Evolutionary conservation across 1,284 basidiomycete genomes (phyloP).

Genomic region (Pseudozyma thailandica): DNA sequence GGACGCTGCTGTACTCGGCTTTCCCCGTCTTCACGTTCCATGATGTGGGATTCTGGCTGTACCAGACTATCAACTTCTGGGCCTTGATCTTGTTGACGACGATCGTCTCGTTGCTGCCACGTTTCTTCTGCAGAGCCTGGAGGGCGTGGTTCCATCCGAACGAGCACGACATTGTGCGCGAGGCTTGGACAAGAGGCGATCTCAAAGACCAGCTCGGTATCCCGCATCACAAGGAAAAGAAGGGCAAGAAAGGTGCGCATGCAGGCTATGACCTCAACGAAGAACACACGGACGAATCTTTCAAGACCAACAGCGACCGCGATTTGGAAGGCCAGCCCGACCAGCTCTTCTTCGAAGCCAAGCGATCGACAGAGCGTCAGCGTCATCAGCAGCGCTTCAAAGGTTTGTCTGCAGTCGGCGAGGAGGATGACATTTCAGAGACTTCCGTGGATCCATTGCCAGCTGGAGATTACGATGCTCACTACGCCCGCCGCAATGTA

Average conservation of each 20-base stretch:
- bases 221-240: constrained; percentile 34
- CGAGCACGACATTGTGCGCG: constrained; percentile 59
- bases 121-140: constrained; percentile 58
- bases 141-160: constrained; percentile 53
- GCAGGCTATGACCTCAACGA: constrained; percentile 12
- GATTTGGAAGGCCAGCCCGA: constrained; percentile 44
- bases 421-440: constrained; percentile 48
- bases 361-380: constrained; percentile 32
- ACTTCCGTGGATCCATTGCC: constrained; percentile 51
- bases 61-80: constrained; percentile 61
- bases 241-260: constrained; percentile 20
- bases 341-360: constrained; percentile 32
- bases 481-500: constrained; percentile 21
- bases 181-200: constrained; percentile 59
- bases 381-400: constrained; percentile 23
- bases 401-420: constrained; percentile 31
- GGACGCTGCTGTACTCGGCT: constrained; percentile 59
- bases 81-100: constrained; percentile 53
- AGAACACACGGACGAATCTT: constrained; percentile 14
- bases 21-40: constrained; percentile 49
- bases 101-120: constrained; percentile 53
- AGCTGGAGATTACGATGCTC: constrained; percentile 35
- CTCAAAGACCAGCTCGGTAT: constrained; percentile 60
- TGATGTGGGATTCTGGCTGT: constrained; percentile 52
- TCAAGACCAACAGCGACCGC: constrained; percentile 10